phyloP scores from a whole-genome alignment of 1,139 yeast species.

The Citeromyces hawaiiensis region DNA sequence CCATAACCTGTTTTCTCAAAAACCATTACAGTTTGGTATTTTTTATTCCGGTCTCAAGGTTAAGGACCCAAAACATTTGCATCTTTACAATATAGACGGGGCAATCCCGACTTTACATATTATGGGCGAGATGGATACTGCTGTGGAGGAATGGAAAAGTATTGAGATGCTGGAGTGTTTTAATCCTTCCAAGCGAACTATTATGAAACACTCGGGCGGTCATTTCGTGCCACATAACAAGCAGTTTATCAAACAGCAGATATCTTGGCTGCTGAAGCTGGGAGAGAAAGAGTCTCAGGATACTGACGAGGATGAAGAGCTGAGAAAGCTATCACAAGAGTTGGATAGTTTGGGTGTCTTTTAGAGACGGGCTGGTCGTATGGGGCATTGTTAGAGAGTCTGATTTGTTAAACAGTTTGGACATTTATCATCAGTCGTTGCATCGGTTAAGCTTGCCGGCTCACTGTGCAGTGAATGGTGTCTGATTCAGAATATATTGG shows the following conservation, averaged over 20 bases:
- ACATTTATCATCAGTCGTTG: no score
- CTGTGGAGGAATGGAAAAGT: slow-evolving; percentile 69
- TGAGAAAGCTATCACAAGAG: background rate
- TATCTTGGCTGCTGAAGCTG: slow-evolving; percentile 16
- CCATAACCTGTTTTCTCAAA: slow-evolving; percentile 17
- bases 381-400: no score
- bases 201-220: slow-evolving; percentile 66
- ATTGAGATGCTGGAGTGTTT: slow-evolving; percentile 41
- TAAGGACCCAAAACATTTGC: slow-evolving; percentile 36
- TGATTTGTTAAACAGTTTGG: no score
- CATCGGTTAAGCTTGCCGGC: no score
- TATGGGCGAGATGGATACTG: slow-evolving; percentile 78
- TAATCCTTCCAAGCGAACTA: slow-evolving; percentile 22
- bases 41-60: slow-evolving; percentile 70
- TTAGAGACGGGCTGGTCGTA: no score
- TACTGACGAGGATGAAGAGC: background rate
- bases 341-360: background rate
- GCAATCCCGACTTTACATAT: slow-evolving; percentile 59
- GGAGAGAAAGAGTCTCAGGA: background rate
- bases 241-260: slow-evolving; percentile 23
- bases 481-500: no score
- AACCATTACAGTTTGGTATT: slow-evolving; percentile 49
- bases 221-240: slow-evolving; percentile 74
- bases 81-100: slow-evolving; percentile 28
- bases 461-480: no score